Percentiles rank a stretch among this genome's conserved stretches.
These are phyloP conservation scores for Lachnellula suecica DNA, from an alignment of 2,329 filamentous ascomycete species.

Conservation along the genomic window DNA sequence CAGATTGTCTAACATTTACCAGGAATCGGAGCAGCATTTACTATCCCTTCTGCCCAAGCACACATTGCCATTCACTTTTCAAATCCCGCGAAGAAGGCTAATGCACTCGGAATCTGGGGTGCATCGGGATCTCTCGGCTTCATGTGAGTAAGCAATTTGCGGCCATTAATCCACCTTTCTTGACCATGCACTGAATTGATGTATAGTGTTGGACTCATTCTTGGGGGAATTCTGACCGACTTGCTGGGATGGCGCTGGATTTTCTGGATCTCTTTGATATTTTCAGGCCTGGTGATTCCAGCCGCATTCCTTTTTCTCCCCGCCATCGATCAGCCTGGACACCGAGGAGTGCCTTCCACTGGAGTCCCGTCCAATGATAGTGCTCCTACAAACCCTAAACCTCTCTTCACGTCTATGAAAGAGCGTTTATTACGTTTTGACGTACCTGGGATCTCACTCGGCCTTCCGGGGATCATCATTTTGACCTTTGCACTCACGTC, in stretches of 20 bases:
- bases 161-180: not conserved
- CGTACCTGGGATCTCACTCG: slow-evolving; percentile 3
- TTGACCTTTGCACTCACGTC: slow-evolving; percentile 7
- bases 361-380: not conserved
- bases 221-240: slow-evolving; percentile 47
- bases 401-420: not conserved
- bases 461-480: slow-evolving; percentile 5
- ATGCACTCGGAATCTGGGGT: slow-evolving; percentile 2
- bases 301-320: slow-evolving; percentile 44
- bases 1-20: not conserved
- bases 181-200: slow-evolving; percentile 31
- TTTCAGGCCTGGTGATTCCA: slow-evolving; percentile 40
- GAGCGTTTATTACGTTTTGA: slow-evolving; percentile 5
- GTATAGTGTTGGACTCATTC: slow-evolving; percentile 37
- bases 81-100: not conserved
- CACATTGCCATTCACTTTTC: slow-evolving; percentile 4
- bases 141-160: not conserved
- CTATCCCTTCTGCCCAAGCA: slow-evolving; percentile 3
- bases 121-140: slow-evolving; percentile 3
- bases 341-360: not conserved
- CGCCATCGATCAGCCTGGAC: slow-evolving; percentile 15
- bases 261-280: slow-evolving; percentile 46
- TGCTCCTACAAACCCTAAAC: not conserved
- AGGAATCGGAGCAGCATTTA: slow-evolving; percentile 6
- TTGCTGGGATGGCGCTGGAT: slow-evolving; percentile 51